Evolutionary conservation across 371 early-diverging fungal species (phyloP).

Genomic region (Circinella minor): DNA sequence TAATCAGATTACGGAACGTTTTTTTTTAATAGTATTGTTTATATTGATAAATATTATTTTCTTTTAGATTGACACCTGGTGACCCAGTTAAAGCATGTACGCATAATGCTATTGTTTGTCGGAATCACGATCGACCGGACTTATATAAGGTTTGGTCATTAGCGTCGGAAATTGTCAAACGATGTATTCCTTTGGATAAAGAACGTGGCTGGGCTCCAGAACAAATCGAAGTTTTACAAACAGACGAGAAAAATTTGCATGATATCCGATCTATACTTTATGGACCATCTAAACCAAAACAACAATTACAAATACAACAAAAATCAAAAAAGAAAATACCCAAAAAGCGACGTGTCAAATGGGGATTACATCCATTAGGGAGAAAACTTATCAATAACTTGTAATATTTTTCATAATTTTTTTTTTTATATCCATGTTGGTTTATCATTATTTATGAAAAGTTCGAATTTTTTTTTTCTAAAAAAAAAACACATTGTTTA

Average conservation of each 20-base stretch:
- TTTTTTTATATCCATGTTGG: no score
- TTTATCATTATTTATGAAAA: no score
- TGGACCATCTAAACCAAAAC: not conserved
- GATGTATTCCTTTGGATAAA: slow-evolving; percentile 41
- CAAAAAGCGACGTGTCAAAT: slow-evolving; percentile 49
- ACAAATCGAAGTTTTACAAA: slow-evolving; percentile 20
- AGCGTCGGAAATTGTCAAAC: slow-evolving; percentile 68
- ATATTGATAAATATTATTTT: not conserved
- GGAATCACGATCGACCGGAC: slow-evolving; percentile 53
- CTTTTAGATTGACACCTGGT: slow-evolving; percentile 47
- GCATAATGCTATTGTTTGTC: slow-evolving; percentile 67
- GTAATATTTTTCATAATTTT: slow-evolving; percentile 36
- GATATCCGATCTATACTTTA: slow-evolving; percentile 16
- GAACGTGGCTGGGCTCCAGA: slow-evolving; percentile 13
- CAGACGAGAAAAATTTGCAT: slow-evolving; percentile 26
- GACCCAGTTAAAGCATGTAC: slow-evolving; percentile 65
- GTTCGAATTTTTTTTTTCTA: not conserved
- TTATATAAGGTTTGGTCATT: slow-evolving; percentile 74
- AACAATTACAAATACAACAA: not conserved
- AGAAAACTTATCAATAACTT: slow-evolving; percentile 60
- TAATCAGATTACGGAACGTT: no score
- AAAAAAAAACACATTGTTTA: slow-evolving; percentile 1
- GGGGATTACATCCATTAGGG: slow-evolving; percentile 81
- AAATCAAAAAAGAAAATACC: not conserved
- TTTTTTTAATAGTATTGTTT: no score